phyloP scores from a whole-genome alignment of 2,329 filamentous ascomycete species.

The Ascochyta clinopodiicola region DNA sequence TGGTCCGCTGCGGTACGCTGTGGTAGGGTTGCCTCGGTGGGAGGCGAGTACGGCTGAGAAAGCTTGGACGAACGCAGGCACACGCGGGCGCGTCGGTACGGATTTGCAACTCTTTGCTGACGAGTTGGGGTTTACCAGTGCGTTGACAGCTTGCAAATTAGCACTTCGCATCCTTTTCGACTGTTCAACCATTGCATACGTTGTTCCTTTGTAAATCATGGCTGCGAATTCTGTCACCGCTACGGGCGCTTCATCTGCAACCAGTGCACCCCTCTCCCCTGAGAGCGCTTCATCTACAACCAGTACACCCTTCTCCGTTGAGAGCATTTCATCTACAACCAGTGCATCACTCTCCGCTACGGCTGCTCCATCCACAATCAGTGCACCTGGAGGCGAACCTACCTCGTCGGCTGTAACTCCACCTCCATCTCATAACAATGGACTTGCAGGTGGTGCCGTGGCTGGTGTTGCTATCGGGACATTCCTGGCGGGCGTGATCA shows the following conservation, averaged over 20 bases:
- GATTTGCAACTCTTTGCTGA: neutral
- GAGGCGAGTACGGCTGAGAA: neutral
- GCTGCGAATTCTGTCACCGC: no score
- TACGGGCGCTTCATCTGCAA: no score
- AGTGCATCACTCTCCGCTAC: no score
- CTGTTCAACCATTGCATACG: no score
- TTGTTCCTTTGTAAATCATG: no score
- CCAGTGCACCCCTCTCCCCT: no score
- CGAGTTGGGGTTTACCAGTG: no score
- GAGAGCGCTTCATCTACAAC: no score
- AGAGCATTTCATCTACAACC: no score
- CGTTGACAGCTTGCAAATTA: neutral
- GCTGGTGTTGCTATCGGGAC: slow-evolving; percentile 31
- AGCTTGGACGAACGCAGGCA: neutral
- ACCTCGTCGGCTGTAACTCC: no score
- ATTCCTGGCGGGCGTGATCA: slow-evolving; percentile 22
- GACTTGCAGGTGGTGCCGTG: slow-evolving; percentile 19
- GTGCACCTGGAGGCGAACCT: no score
- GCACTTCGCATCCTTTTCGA: neutral
- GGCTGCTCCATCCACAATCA: neutral
- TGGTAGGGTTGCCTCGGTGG: neutral
- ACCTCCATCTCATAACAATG: neutral
- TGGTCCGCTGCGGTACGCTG: slow-evolving; percentile 6
- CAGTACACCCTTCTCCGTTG: no score
- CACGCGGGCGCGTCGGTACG: neutral